Evolutionary conservation across 371 early-diverging fungal species (phyloP), one percentile per base, ranked within the genome.

Genomic region (Blakeslea trispora): DNA sequence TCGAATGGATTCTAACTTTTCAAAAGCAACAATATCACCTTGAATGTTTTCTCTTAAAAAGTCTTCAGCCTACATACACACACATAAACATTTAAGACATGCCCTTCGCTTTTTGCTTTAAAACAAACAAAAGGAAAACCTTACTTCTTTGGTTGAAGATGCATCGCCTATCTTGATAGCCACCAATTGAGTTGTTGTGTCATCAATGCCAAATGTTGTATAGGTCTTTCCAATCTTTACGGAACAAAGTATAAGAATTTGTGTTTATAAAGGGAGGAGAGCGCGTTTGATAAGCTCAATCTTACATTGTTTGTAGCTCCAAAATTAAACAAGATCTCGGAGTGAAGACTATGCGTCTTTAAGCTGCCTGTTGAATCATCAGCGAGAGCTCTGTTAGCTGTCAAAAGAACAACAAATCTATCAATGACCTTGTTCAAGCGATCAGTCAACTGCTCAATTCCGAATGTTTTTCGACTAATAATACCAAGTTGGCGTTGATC

Each of bases 301-400:
- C 24, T n/a, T 32, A 41, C 47, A 55, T 82, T 80, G 43, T 69
- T 72, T 8, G 75, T 68, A 1, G 79, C 71, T 8, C 83, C 82
- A 52, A 86, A 72, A 50, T 81, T 74, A 50, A 78, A 82, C 17
- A 83, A 68, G 43, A 84, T 79, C 59, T 86, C 84, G 10, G 86
- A 81, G 55, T 77, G 65, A 23, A 86, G 47, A 45, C 72, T 77
- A 40, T 78, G 75, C 5, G 83, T 82, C 51, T 77, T 79, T n/a
- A 84, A 53, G 13, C 79, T 79, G 35, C 75, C 68, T 7, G 55
- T 45, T 18, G 64, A 58, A 50, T 78, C 72, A 17, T 81, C 81
- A 31, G 77, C 69, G 0, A 82, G 71, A 11, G 86, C 83, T 57
- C 77, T 74, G 28, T 79, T 75, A 1, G 68, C 69, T 0, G 84